phyloP scores from a whole-genome alignment of 257 asterid species.

The Penstemon eatonii region DNA sequence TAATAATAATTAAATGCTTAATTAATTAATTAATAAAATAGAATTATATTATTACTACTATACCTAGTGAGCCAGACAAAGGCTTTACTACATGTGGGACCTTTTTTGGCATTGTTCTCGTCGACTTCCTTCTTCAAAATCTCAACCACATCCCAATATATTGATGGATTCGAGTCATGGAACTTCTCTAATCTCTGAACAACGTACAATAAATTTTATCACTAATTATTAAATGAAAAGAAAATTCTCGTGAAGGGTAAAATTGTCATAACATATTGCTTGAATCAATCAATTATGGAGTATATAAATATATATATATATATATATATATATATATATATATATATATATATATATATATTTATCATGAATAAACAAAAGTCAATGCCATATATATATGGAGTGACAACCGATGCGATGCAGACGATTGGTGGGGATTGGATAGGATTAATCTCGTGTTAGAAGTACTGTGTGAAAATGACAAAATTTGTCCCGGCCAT shows the following conservation, averaged over 20 bases:
- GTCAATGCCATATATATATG: conserved; percentile 26
- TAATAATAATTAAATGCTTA: no score
- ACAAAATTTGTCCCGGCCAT: conserved; percentile 15
- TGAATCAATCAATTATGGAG: background rate
- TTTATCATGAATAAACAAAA: background rate
- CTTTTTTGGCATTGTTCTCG: conserved; percentile 59
- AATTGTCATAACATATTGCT: conserved; percentile 7
- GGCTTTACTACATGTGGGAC: conserved; percentile 73
- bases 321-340: background rate
- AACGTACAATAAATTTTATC: no score
- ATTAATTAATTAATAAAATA: no score
- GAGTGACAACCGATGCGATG: background rate
- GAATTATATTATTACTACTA: no score
- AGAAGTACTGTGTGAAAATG: conserved; percentile 41
- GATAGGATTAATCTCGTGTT: conserved; percentile 38
- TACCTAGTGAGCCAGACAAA: conserved; percentile 93
- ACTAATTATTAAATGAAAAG: no score
- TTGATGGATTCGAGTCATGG: conserved; percentile 61
- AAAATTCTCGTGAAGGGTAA: background rate
- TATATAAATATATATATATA: background rate
- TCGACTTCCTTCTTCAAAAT: conserved; percentile 64
- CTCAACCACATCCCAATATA: conserved; percentile 68
- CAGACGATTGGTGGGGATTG: conserved; percentile 22
- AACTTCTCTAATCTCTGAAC: conserved; percentile 71
- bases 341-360: background rate